Base-by-base conservation (phyloP, 2,329 filamentous ascomycete genomes). In the Rachicladosporium sp. region DNA sequence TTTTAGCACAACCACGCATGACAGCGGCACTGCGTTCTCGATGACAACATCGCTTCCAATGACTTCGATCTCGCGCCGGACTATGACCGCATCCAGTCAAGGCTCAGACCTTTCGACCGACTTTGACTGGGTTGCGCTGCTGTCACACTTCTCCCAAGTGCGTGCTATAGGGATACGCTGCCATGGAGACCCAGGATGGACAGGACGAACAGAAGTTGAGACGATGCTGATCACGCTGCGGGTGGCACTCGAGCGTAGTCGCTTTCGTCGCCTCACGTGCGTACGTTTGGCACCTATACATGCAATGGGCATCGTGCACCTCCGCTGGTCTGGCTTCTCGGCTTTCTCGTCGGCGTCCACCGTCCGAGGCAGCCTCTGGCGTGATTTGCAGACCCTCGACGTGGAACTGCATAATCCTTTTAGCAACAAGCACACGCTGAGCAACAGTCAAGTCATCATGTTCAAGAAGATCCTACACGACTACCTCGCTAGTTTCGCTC, bases 221-320 rank as follows among this genome's bases (percentile, higher is more conserved):
- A 40, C 43, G 4, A 43, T 34, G 1, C 44, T 59, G 15, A 37
- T 55, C 9, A 37, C 43, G 8, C 41, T 60, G 3, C 55, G 56
- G 15, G 40, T 45, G 8, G 46, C 50, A 3, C 38, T 60, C 29
- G 56, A 60, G 31, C 38, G 38, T 12, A 32, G 40, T 4, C 40
- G 40, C 4, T 40, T 51, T 7, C 38, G 40, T 6, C 34, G 48
- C 5, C 41, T 59, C 2, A 44, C 43, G 13, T 43, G 42, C 3
- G 27, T 60, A 2, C 43, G 38, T 4, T 21, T 58, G 9, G 21
- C 36, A 7, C 54, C 57, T 1, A 42, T 57, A 10, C 53, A 57
- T 36, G 49, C 50, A 6, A 52, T 55, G 38, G 54, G 55, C 32
- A 51, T 60, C 31, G 23, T 60, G 8, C 54, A 56, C 35, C 44